phyloP scores from a whole-genome alignment of 345 rosid genomes.

The Rhodomyrtus tomentosa region DNA sequence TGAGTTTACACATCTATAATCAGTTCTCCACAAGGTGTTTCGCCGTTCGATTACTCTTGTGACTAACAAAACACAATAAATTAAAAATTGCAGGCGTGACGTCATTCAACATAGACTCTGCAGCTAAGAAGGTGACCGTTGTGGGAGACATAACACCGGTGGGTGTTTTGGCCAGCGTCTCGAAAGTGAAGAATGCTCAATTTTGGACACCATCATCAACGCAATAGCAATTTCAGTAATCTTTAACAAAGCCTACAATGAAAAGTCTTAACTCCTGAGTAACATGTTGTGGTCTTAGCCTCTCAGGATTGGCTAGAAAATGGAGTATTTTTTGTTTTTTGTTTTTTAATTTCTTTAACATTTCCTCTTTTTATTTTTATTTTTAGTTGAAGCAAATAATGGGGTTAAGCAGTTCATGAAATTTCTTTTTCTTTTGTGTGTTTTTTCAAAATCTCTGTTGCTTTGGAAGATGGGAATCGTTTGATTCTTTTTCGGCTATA shows the following conservation, averaged over 20 bases:
- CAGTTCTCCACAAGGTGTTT: neutral
- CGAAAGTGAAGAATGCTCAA: conserved; percentile 86
- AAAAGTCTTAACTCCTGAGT: neutral
- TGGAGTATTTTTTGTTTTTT: neutral
- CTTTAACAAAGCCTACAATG: neutral
- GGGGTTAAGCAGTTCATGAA: neutral
- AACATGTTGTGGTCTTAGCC: neutral
- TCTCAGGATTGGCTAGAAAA: neutral
- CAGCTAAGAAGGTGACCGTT: conserved; percentile 84
- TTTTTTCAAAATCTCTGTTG: neutral
- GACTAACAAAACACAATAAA: neutral
- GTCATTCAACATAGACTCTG: conserved; percentile 76
- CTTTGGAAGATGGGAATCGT: neutral
- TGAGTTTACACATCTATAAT: neutral
- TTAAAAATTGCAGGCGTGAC: conserved; percentile 48
- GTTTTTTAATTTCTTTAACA: neutral
- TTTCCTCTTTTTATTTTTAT: neutral
- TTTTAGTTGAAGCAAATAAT: neutral
- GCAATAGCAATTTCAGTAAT: neutral
- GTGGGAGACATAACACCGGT: conserved; percentile 74
- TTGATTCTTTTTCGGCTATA: neutral
- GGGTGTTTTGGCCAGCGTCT: conserved; percentile 59
- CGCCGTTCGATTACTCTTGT: neutral
- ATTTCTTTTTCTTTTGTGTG: neutral
- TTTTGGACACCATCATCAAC: conserved; percentile 42